Base-by-base conservation (phyloP, 108 stramenopile species). In the Discostella stelligeroides region DNA sequence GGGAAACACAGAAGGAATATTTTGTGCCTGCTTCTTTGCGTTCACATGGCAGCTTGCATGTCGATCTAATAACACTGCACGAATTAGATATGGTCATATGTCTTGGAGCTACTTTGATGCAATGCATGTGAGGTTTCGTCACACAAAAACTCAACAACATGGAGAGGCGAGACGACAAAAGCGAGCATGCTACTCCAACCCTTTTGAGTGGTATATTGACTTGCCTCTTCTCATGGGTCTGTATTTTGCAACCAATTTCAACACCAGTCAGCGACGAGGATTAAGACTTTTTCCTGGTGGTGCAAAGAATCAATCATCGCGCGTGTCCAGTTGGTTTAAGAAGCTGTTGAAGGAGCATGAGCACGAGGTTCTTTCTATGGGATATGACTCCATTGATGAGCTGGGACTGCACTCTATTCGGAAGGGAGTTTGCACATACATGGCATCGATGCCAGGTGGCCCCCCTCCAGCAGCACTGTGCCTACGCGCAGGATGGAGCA, bases 241-340 rank as follows among this genome's bases (percentile, higher is more conserved):
- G 46, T 47, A 47, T 47, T 18, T 47, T 47, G 46, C 46, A 47
- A 47, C 46, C 15, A 47, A 47, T 47, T 47, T 47, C 46, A 47
- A 47, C 46, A 47, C 46, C 3, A 47, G 46, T 47, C 46, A 47
- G 46, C 46, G 46, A 47, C 46, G 46, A 18, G 46, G 46, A 47
- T 18, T 47, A 18, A 47, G 18, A 47, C 46, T 47, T 47, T 47
- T 47, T 47, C 46, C 46, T 47, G 46, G 46, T 47, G 46, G 46
- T 18, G 46, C 46, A 47, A 47, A 47, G 18, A 47, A 47, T 18
- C 46, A 47, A 47, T 47, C 46, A 47, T 47, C 46, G 18, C 46
- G 46, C 15, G 46, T 47, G 46, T 47, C 46, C 17, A 15, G 18
- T 47, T 47, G 15, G 46, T 47, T 47, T 18, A 49, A 49, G 7